A percentile compares a stretch with the other conserved stretches of the same genome.
Evolutionary conservation across 2,329 filamentous ascomycete species (phyloP).

Genomic region (Plenodomus lindquistii): DNA sequence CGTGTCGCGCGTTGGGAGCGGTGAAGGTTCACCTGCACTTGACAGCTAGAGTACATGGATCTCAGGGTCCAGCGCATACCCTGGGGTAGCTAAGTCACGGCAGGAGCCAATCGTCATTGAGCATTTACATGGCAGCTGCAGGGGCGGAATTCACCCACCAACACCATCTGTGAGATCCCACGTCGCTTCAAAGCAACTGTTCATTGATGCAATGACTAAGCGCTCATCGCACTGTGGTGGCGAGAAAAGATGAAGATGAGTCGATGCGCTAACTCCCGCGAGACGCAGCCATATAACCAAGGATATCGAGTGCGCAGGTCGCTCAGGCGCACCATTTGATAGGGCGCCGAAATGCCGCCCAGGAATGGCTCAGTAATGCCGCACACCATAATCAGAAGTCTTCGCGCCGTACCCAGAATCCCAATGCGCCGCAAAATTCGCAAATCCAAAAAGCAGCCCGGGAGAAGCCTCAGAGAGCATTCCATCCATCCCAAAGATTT

Average conservation of each 20-base stretch:
- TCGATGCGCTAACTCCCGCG: neutral
- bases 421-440: slow-evolving; percentile 19
- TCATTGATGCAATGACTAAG: slow-evolving; percentile 4
- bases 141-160: neutral
- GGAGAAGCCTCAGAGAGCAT: slow-evolving; percentile 37
- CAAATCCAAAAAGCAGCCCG: slow-evolving; percentile 29
- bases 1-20: slow-evolving; percentile 24
- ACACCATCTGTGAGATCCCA: neutral
- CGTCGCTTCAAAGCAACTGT: neutral
- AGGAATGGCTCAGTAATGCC: neutral
- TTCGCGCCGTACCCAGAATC: neutral
- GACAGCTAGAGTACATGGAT: slow-evolving; percentile 8
- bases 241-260: neutral
- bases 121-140: slow-evolving; percentile 15
- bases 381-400: neutral
- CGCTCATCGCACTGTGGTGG: neutral
- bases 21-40: slow-evolving; percentile 25
- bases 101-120: slow-evolving; percentile 25
- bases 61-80: slow-evolving; percentile 34
- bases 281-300: slow-evolving; percentile 9
- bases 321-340: neutral
- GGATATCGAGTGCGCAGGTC: neutral
- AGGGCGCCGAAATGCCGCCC: neutral
- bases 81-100: slow-evolving; percentile 7
- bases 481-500: slow-evolving; percentile 43